A percentile compares a stretch with the other conserved stretches of the same genome.
These are phyloP conservation scores for Pythium periplocum DNA, from an alignment of 352 stramenopile genomes.

Conservation along the genomic window DNA sequence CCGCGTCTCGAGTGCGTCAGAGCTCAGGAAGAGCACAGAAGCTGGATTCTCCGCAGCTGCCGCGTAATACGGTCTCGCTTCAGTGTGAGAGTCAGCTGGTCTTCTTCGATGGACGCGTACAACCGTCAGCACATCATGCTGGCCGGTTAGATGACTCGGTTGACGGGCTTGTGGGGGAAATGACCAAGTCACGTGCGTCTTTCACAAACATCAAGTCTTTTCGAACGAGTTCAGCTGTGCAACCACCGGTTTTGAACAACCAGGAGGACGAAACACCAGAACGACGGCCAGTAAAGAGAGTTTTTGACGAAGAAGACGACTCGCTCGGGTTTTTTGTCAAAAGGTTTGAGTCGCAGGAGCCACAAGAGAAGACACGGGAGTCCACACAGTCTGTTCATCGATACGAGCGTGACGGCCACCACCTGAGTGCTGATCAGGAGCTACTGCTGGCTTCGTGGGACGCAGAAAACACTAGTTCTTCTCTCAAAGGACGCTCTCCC, in stretches of 20 bases:
- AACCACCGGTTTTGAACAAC: not conserved
- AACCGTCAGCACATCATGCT: slow-evolving; percentile 1
- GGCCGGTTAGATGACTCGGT: slow-evolving; percentile 17
- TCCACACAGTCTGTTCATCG: slow-evolving; percentile 2
- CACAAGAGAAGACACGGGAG: not conserved
- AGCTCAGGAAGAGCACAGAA: too few species aligned
- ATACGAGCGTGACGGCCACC: not conserved
- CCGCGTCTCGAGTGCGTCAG: too few species aligned
- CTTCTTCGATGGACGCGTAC: slow-evolving; percentile 37
- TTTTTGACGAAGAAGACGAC: slow-evolving; percentile 19
- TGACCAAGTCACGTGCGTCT: not conserved
- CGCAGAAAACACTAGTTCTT: not conserved
- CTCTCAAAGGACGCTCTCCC: not conserved
- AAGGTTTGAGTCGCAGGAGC: slow-evolving; percentile 1
- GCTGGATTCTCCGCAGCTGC: too few species aligned
- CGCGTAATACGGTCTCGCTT: slow-evolving; percentile 14
- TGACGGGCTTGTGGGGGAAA: slow-evolving; percentile 4
- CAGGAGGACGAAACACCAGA: not conserved
- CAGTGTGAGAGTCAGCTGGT: slow-evolving; percentile 54
- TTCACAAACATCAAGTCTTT: not conserved
- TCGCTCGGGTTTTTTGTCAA: slow-evolving; percentile 33
- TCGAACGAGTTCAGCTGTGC: too few species aligned
- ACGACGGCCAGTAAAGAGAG: not conserved
- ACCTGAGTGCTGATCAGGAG: not conserved
- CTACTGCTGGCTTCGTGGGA: too few species aligned